A percentile compares a stretch with the other conserved stretches of the same genome.
Conservation (phyloP, 352 stramenopile species). For the Peronosclerospora sorghi region DNA sequence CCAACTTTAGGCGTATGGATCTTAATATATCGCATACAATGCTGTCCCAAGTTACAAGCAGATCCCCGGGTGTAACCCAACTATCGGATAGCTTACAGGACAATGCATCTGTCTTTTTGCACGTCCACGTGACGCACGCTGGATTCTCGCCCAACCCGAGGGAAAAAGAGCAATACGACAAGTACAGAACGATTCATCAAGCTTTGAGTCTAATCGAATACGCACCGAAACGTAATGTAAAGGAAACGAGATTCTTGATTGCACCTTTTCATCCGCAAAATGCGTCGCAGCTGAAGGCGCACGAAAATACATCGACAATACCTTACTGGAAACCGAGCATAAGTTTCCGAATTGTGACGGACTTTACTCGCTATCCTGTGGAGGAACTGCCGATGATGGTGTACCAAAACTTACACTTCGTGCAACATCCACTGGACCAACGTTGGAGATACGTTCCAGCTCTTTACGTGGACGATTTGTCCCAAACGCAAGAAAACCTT, state of each 20-base stretch:
- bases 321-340: constrained; percentile 73
- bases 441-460: constrained; percentile 63
- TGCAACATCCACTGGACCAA: constrained; percentile 29
- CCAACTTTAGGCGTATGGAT: constrained; percentile 39
- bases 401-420: constrained; percentile 57
- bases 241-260: constrained; percentile 53
- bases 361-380: constrained; percentile 59
- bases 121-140: constrained; percentile 57
- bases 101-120: constrained; percentile 56
- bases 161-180: constrained; percentile 25
- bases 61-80: constrained; percentile 1
- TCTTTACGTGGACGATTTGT: constrained; percentile 71
- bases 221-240: constrained; percentile 39
- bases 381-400: constrained; percentile 57
- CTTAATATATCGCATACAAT: constrained; percentile 36
- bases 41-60: constrained; percentile 7
- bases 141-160: constrained; percentile 35
- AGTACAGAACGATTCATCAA: constrained; percentile 56
- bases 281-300: constrained; percentile 1
- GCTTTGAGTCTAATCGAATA: constrained; percentile 50
- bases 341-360: constrained; percentile 59
- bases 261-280: constrained; percentile 1
- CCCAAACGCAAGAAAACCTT: constrained; percentile 55
- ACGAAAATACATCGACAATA: constrained; percentile 24
- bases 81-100: constrained; percentile 32